These are phyloP conservation scores for Hericium alpestre DNA, from an alignment of 768 basidiomycete genomes.

Conservation along the genomic window DNA sequence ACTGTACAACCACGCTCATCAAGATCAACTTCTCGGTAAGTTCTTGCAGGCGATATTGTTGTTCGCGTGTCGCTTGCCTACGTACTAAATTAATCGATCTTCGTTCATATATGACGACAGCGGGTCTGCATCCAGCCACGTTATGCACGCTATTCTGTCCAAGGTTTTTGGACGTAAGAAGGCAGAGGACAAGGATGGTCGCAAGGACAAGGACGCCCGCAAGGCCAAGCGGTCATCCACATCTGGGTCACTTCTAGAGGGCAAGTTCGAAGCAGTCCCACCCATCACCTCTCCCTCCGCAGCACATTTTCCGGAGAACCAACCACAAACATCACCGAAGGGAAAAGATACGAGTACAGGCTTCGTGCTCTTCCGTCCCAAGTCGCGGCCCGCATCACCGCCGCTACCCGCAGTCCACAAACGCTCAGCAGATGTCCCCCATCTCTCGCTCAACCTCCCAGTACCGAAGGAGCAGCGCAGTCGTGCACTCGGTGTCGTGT, in stretches of 20 bases:
- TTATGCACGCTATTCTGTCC: conserved; percentile 59
- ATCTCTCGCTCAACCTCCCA: conserved; percentile 54
- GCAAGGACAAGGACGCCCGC: too few species aligned
- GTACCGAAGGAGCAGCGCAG: conserved; percentile 36
- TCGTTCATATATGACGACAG: not conserved
- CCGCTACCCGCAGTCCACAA: conserved; percentile 25
- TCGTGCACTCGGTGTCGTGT: conserved; percentile 43
- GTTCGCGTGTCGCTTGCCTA: too few species aligned
- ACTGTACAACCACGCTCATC: too few species aligned
- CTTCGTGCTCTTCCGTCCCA: conserved; percentile 42
- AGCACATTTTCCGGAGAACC: conserved; percentile 14
- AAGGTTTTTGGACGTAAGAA: conserved; percentile 72
- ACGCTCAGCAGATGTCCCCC: conserved; percentile 30
- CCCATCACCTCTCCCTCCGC: conserved; percentile 31
- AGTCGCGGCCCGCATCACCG: conserved; percentile 7
- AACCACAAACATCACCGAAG: conserved; percentile 24
- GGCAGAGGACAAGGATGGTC: conserved; percentile 40
- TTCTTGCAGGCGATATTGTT: too few species aligned
- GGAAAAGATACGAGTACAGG: conserved; percentile 30
- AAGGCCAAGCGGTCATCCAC: conserved; percentile 22
- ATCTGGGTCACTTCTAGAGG: conserved; percentile 45
- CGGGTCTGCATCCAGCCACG: conserved; percentile 1
- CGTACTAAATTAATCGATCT: too few species aligned
- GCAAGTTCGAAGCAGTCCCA: conserved; percentile 64
- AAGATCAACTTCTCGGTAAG: too few species aligned